A percentile compares a stretch with the other conserved stretches of the same genome.
These are phyloP conservation scores for Vigna nakashimae DNA, from an alignment of 306 rosid genomes.

Conservation along the genomic window DNA sequence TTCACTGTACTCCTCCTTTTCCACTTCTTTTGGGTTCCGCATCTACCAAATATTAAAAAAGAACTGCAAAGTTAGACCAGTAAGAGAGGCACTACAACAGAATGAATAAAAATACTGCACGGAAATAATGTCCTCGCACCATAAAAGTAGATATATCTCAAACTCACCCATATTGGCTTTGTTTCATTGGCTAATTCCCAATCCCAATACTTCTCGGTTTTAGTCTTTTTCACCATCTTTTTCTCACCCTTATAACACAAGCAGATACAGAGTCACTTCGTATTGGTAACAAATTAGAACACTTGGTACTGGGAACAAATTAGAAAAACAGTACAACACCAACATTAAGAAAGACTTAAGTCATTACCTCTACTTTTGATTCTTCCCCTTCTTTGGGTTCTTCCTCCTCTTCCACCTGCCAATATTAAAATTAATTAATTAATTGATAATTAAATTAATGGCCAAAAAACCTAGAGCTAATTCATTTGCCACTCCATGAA, in stretches of 20 bases:
- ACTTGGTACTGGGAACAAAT: slow-evolving; percentile 15
- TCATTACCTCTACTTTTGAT: slow-evolving; percentile 72
- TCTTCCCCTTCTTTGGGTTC: slow-evolving; percentile 95
- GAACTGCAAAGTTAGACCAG: slow-evolving; percentile 2
- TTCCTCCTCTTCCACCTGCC: slow-evolving; percentile 98
- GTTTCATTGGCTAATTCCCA: slow-evolving; percentile 97
- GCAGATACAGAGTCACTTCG: slow-evolving; percentile 28
- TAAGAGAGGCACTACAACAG: slow-evolving; percentile 28
- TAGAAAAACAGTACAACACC: slow-evolving; percentile 22
- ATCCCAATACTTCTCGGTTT: slow-evolving; percentile 98
- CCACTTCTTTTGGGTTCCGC: slow-evolving; percentile 86
- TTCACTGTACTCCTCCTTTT: slow-evolving; percentile 87
- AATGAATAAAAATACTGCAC: slow-evolving; percentile 11
- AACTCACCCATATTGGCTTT: slow-evolving; percentile 98
- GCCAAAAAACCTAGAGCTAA: not conserved
- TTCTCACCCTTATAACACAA: slow-evolving; percentile 68
- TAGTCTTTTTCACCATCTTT: slow-evolving; percentile 72
- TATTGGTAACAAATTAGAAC: slow-evolving; percentile 6
- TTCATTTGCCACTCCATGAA: not conserved
- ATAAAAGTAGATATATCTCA: slow-evolving; percentile 15
- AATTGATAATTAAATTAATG: not conserved
- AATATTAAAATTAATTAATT: slow-evolving; percentile 34
- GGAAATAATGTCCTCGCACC: not conserved
- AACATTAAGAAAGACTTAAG: slow-evolving; percentile 16
- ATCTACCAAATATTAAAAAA: slow-evolving; percentile 57